These are phyloP conservation scores for Entophlyctis helioformis DNA, from an alignment of 192 early-diverging fungal genomes.

Conservation along the genomic window DNA sequence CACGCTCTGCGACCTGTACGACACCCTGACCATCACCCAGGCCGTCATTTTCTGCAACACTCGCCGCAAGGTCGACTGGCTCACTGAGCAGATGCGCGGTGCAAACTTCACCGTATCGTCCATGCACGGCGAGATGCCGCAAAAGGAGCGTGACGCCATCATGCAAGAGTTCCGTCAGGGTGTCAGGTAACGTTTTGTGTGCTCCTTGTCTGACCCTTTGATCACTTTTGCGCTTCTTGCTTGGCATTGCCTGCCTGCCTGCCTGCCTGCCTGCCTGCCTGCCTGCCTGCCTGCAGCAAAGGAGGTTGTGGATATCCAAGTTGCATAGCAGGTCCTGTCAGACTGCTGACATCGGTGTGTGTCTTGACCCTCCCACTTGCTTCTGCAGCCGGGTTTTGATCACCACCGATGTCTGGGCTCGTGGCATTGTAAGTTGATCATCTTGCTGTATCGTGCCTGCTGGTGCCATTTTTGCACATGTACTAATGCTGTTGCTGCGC, in stretches of 20 bases:
- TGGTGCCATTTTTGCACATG: neutral
- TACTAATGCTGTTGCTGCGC: neutral
- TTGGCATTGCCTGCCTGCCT: neutral
- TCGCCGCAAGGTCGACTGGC: slow-evolving; percentile 92
- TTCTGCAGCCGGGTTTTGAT: slow-evolving; percentile 90
- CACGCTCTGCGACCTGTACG: slow-evolving; percentile 94
- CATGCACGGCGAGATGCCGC: slow-evolving; percentile 99
- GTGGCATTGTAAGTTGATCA: slow-evolving; percentile 73
- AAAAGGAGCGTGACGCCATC: slow-evolving; percentile 92
- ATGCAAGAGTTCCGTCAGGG: slow-evolving; percentile 97
- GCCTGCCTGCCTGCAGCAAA: too few relatives aligned
- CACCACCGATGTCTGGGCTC: slow-evolving; percentile 96
- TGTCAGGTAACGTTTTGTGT: slow-evolving; percentile 33
- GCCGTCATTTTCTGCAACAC: slow-evolving; percentile 99
- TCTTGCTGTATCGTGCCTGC: too few relatives aligned
- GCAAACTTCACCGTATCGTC: slow-evolving; percentile 97
- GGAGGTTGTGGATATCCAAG: too few relatives aligned
- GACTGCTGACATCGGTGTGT: slow-evolving; percentile 7
- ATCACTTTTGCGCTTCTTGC: neutral
- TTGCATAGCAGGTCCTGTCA: too few relatives aligned
- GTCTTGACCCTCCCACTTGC: too few relatives aligned
- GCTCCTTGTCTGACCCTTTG: slow-evolving; percentile 1
- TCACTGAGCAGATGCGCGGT: slow-evolving; percentile 90
- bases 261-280: too few relatives aligned
- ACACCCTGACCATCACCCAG: slow-evolving; percentile 93